phyloP scores from a whole-genome alignment of 2,329 filamentous ascomycete species.

The Ophidiomyces ophidiicola region DNA sequence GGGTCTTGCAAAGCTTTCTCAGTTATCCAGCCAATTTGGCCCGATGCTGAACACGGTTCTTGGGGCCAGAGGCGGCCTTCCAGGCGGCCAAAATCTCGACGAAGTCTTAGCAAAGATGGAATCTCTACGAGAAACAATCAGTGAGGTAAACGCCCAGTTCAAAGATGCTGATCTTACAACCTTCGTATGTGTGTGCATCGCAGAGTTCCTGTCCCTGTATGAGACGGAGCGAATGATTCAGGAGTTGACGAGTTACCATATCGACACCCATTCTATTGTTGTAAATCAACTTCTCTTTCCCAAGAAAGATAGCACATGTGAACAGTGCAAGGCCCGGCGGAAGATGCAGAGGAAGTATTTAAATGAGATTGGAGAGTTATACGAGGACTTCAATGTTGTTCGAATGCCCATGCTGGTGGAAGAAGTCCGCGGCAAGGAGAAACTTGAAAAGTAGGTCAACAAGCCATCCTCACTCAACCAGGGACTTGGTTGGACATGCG shows the following conservation, averaged over 20 bases:
- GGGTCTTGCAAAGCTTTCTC: conserved; percentile 90
- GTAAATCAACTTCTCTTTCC: conserved; percentile 97
- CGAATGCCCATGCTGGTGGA: conserved; percentile 95
- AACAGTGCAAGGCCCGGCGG: conserved; percentile 85
- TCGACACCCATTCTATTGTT: conserved; percentile 94
- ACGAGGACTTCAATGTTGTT: conserved; percentile 98
- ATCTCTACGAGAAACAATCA: conserved; percentile 79
- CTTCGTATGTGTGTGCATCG: conserved; percentile 96
- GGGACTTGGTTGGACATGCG: neutral
- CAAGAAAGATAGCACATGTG: conserved; percentile 68
- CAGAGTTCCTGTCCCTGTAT: conserved; percentile 91
- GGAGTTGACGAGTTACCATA: conserved; percentile 81
- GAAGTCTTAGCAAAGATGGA: conserved; percentile 95
- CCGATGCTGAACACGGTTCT: conserved; percentile 91
- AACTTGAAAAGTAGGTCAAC: conserved; percentile 57
- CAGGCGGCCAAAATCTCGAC: conserved; percentile 82
- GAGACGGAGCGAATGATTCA: conserved; percentile 99
- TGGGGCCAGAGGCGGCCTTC: conserved; percentile 61
- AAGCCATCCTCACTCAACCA: no score
- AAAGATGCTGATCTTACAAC: conserved; percentile 92
- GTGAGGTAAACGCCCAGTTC: conserved; percentile 95
- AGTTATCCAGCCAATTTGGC: conserved; percentile 86
- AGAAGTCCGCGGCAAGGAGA: conserved; percentile 91
- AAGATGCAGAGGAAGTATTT: conserved; percentile 99
- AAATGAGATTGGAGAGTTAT: conserved; percentile 95